phyloP scores from a whole-genome alignment of 2,329 filamentous ascomycete genomes.

The Paecilomyces formosus region DNA sequence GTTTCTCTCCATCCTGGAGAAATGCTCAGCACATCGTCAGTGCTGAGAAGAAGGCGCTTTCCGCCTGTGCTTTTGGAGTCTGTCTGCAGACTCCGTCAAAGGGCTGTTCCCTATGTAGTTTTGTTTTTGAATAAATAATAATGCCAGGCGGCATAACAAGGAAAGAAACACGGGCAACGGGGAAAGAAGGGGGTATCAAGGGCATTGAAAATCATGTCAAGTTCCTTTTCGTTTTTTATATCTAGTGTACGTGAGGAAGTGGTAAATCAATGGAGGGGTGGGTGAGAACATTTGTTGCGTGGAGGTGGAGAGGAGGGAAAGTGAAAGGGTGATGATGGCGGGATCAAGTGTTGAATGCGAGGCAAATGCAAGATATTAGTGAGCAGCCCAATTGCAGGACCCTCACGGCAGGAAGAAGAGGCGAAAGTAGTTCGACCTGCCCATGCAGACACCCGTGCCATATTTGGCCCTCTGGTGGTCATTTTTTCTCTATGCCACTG shows the following conservation, averaged over 20 bases:
- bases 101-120: neutral
- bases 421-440: neutral
- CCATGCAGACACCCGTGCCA: neutral
- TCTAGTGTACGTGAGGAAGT: conserved; percentile 5
- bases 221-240: conserved; percentile 10
- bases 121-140: neutral
- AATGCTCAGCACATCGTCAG: neutral
- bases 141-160: neutral
- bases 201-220: conserved; percentile 7
- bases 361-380: conserved; percentile 3
- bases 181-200: neutral
- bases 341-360: conserved; percentile 2
- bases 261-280: conserved; percentile 1
- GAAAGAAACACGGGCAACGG: neutral
- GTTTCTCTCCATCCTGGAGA: neutral
- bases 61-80: neutral
- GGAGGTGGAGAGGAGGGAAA: neutral
- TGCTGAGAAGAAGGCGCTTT: neutral
- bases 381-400: neutral
- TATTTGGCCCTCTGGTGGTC: neutral
- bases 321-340: neutral
- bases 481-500: neutral
- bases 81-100: neutral
- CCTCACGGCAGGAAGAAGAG: neutral
- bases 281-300: conserved; percentile 4